Conservation (phyloP, 192 early-diverging fungal species). For the Dissophora ornata region DNA sequence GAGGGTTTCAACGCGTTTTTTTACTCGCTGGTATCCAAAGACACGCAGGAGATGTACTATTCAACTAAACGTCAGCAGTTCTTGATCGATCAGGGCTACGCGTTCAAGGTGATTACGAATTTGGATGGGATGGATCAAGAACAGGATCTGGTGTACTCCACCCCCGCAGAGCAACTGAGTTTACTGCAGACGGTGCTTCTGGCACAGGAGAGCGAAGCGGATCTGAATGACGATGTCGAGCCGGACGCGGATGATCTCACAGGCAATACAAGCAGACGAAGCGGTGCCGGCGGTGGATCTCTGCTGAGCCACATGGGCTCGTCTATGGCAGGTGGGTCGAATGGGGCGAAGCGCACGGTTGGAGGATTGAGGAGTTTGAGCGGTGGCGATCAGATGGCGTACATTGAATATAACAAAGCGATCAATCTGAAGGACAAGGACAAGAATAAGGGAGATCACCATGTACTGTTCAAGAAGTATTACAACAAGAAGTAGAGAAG, state of each 20-base stretch:
- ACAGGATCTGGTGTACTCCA: slow-evolving; percentile 80
- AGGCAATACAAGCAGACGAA: slow-evolving; percentile 55
- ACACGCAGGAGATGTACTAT: slow-evolving; percentile 99
- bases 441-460: slow-evolving; percentile 63
- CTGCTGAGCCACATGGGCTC: slow-evolving; percentile 58
- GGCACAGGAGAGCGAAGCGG: slow-evolving; percentile 69
- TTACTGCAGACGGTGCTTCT: slow-evolving; percentile 88
- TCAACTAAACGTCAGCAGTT: slow-evolving; percentile 99
- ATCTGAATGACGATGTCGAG: slow-evolving; percentile 72
- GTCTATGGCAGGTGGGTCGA: slow-evolving; percentile 50
- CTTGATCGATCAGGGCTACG: slow-evolving; percentile 98
- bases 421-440: slow-evolving; percentile 52
- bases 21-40: slow-evolving; percentile 97
- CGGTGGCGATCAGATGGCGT: slow-evolving; percentile 95
- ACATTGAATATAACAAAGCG: slow-evolving; percentile 75
- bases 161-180: slow-evolving; percentile 79
- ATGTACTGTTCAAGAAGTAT: slow-evolving; percentile 76
- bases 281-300: slow-evolving; percentile 47
- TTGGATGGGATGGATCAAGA: slow-evolving; percentile 92
- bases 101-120: slow-evolving; percentile 98
- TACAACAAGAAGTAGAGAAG: slow-evolving; percentile 57
- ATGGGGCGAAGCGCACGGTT: slow-evolving; percentile 60
- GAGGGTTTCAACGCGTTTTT: slow-evolving; percentile 98
- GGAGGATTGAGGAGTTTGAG: slow-evolving; percentile 85
- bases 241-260: slow-evolving; percentile 69